Conservation (phyloP, 1,284 basidiomycete genomes). For the Singerocomus inundabilis region DNA sequence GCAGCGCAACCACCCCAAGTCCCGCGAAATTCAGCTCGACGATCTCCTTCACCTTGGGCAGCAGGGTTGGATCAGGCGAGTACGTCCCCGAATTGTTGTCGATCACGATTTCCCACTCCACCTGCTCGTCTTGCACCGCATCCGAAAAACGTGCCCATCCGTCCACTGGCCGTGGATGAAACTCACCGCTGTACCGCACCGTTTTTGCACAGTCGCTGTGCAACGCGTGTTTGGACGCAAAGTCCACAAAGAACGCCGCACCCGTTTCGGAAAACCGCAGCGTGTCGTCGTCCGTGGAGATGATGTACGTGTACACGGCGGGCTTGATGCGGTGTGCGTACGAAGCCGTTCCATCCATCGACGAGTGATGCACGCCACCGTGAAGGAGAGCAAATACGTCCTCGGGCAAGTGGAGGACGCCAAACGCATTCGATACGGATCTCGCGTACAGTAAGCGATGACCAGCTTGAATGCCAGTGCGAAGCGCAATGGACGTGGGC, state of each 20-base stretch:
- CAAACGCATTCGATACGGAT: slow-evolving; percentile 59
- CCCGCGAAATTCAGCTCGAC: slow-evolving; percentile 71
- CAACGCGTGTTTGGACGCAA: slow-evolving; percentile 70
- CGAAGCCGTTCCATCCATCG: slow-evolving; percentile 17
- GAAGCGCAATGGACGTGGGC: slow-evolving; percentile 57
- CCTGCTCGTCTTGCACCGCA: slow-evolving; percentile 47
- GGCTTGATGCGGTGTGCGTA: slow-evolving; percentile 64
- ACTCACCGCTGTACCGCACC: slow-evolving; percentile 74
- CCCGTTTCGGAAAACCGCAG: slow-evolving; percentile 78
- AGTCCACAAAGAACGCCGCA: slow-evolving; percentile 77
- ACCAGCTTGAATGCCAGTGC: slow-evolving; percentile 64
- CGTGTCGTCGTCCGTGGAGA: slow-evolving; percentile 65
- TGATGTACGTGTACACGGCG: slow-evolving; percentile 76
- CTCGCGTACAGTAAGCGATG: slow-evolving; percentile 75
- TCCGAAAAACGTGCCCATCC: slow-evolving; percentile 68
- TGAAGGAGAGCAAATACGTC: slow-evolving; percentile 54
- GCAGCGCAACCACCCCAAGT: slow-evolving; percentile 54
- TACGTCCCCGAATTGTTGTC: slow-evolving; percentile 80
- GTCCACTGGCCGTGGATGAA: slow-evolving; percentile 68
- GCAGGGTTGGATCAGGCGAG: slow-evolving; percentile 56
- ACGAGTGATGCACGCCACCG: slow-evolving; percentile 35
- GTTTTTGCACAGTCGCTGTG: slow-evolving; percentile 52
- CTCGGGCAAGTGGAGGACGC: slow-evolving; percentile 46
- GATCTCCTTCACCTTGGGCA: slow-evolving; percentile 54
- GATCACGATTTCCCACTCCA: slow-evolving; percentile 70